phyloP scores from a whole-genome alignment of 139 green algal species.

The Ostreobium quekettii region DNA sequence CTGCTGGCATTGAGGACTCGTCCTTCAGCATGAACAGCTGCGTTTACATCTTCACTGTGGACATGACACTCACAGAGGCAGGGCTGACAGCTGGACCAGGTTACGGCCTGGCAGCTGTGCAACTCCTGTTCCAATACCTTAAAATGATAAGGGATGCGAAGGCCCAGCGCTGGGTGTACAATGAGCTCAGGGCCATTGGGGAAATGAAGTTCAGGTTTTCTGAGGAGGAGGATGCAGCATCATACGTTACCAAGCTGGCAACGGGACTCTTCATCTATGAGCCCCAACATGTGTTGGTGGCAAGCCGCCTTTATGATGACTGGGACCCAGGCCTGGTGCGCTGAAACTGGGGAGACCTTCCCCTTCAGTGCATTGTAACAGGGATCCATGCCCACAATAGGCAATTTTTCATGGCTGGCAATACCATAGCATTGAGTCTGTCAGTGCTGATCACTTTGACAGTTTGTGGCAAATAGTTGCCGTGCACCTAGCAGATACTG shows the following conservation, averaged over 20 bases:
- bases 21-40: slow-evolving; percentile 48
- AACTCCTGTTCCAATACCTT: slow-evolving; percentile 79
- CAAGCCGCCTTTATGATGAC: slow-evolving; percentile 51
- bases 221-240: slow-evolving; percentile 78
- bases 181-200: slow-evolving; percentile 67
- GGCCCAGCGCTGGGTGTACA: slow-evolving; percentile 76
- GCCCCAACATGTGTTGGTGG: slow-evolving; percentile 51
- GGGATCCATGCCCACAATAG: no score
- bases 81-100: slow-evolving; percentile 64
- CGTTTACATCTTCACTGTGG: slow-evolving; percentile 65
- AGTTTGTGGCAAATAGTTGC: background rate
- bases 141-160: slow-evolving; percentile 51
- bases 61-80: slow-evolving; percentile 67
- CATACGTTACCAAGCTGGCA: slow-evolving; percentile 58
- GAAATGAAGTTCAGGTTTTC: slow-evolving; percentile 64
- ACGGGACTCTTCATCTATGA: slow-evolving; percentile 31
- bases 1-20: slow-evolving; percentile 73
- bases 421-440: no score
- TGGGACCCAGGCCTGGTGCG: slow-evolving; percentile 58
- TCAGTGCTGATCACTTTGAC: no score
- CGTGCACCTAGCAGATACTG: no score
- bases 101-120: slow-evolving; percentile 50
- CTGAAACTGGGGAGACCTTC: no score
- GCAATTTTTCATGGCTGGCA: no score
- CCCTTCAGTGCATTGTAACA: no score